A percentile compares a stretch with the other conserved stretches of the same genome.
These are phyloP conservation scores for Syncephalastrum monosporum DNA, from an alignment of 371 early-diverging fungal genomes.

Conservation along the genomic window DNA sequence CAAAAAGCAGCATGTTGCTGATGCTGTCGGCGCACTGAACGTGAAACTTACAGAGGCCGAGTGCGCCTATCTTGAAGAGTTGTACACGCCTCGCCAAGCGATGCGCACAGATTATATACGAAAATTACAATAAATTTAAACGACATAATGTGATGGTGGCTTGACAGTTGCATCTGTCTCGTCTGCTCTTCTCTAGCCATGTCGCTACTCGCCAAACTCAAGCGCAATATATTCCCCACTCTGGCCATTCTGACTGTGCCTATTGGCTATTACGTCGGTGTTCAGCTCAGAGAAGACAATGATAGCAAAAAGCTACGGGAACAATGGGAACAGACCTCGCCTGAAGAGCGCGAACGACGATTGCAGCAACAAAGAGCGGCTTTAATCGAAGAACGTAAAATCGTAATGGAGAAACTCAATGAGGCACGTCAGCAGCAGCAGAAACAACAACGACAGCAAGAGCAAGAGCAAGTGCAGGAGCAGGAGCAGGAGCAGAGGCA, in stretches of 20 bases:
- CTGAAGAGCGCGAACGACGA: conserved; percentile 10
- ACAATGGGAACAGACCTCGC: conserved; percentile 10
- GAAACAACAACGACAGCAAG: neutral
- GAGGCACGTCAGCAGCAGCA: conserved; percentile 5
- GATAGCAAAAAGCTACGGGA: conserved; percentile 7
- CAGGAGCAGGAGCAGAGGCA: too few species aligned
- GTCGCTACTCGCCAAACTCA: conserved; percentile 2
- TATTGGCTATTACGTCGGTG: conserved; percentile 22
- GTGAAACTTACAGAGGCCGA: conserved; percentile 42
- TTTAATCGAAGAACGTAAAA: conserved; percentile 16
- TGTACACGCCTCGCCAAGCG: conserved; percentile 18
- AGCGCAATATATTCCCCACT: conserved; percentile 20
- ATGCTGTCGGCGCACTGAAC: conserved; percentile 27
- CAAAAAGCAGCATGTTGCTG: conserved; percentile 29
- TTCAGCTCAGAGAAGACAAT: conserved; percentile 18
- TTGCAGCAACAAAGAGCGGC: conserved; percentile 17
- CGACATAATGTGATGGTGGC: too few species aligned
- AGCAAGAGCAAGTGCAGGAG: neutral
- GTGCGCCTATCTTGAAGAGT: conserved; percentile 28
- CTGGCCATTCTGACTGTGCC: conserved; percentile 22
- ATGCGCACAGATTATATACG: too few species aligned
- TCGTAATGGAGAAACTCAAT: conserved; percentile 12
- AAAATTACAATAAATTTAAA: too few species aligned
- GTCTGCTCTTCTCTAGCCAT: too few species aligned
- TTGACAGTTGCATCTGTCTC: too few species aligned